Evolutionary conservation across 257 asterid genomes (phyloP).

Genomic region (Nemophila menziesii): DNA sequence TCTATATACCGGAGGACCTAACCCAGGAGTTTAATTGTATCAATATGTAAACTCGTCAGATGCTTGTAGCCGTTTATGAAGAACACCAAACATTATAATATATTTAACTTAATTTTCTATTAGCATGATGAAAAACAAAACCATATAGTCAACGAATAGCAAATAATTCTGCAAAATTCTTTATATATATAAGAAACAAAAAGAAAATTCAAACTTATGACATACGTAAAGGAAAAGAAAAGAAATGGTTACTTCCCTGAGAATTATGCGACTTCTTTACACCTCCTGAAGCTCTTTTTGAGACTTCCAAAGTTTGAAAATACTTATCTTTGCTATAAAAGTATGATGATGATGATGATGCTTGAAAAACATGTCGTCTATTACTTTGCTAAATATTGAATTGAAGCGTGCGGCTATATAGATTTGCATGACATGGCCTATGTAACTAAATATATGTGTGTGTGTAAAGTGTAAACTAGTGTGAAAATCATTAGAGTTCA

Average conservation of each 20-base stretch:
- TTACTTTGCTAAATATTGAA: background rate
- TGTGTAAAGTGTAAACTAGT: background rate
- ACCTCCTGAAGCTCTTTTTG: slow-evolving; percentile 1
- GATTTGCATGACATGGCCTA: background rate
- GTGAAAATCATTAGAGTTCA: slow-evolving; percentile 9
- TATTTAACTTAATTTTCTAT: slow-evolving; percentile 5
- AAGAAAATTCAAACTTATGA: background rate
- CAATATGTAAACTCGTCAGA: too few species aligned
- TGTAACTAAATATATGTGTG: background rate
- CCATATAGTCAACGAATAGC: background rate
- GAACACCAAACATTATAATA: too few species aligned
- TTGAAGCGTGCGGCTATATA: slow-evolving; percentile 5
- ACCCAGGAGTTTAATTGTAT: too few species aligned
- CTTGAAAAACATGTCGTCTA: background rate
- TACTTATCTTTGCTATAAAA: background rate
- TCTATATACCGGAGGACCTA: too few species aligned
- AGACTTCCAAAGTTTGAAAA: slow-evolving; percentile 37
- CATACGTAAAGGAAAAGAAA: slow-evolving; percentile 1
- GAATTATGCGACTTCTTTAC: background rate
- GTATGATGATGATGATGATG: background rate
- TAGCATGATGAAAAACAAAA: background rate
- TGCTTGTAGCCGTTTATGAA: too few species aligned
- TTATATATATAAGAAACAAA: too few species aligned
- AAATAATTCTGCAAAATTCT: background rate
- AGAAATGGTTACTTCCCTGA: slow-evolving; percentile 17